Base-by-base conservation (phyloP, 345 rosid genomes). In the Clausena lansium region DNA sequence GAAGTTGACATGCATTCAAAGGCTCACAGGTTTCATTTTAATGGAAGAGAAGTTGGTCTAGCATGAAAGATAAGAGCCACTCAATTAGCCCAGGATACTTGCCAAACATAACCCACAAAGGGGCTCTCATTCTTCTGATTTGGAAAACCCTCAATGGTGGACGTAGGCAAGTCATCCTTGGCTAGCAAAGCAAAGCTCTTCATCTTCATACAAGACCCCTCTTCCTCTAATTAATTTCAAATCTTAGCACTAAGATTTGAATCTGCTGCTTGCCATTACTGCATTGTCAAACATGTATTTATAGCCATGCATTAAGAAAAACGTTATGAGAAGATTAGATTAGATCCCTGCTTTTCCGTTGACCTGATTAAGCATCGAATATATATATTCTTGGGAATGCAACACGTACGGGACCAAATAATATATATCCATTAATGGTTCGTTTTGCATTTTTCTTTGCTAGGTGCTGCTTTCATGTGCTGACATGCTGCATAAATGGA, bases 81-180 rank as follows among this genome's bases (percentile, higher is more conserved):
- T 84, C 74, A 80, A 77, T 47, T 82, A 85, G 86, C 90, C 82
- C 61, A 60, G 79, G 76, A 71, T 11, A 83, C 83, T 78, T 77
- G 83, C 87, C 83, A 55, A 60, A 27, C 30, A 74, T 39, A 71
- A 59, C 74, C 80, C 41, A 17, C 41, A 38, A 19, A n/a, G 20
- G 45, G 79, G 30, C 76, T 71, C 14, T 7, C 2, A 35, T 10
- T 10, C 47, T 41, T 41, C 47, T 10, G 4, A 13, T 4, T 14
- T 2, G 2, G 4, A 13, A 32, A 55, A 14, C 57, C 79, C 74
- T 67, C 2, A 33, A 41, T 58, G 19, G 22, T 72, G 70, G 82
- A 77, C 17, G 63, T 75, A 85, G 88, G 90, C 90, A 84, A 87
- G 87, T 87, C 88, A 84, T 87, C 90, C 90, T 82, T 87, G 90